Conservation (phyloP, 2,329 filamentous ascomycete genomes). For the Stenocarpella maydis region DNA sequence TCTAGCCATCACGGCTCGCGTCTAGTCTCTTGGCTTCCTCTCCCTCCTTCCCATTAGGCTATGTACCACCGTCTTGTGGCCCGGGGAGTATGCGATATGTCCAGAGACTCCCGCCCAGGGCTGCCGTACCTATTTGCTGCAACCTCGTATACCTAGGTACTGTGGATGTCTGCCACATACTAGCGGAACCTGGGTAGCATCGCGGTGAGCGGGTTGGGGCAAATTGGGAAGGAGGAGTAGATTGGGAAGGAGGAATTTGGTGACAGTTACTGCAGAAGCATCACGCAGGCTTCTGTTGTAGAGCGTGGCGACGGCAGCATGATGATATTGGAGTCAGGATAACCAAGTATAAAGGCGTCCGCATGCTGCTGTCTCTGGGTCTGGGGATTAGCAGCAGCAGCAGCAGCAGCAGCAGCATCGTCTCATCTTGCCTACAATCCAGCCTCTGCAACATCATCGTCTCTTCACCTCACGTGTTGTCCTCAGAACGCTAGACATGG, state of each 20-base stretch:
- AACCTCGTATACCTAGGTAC: background rate
- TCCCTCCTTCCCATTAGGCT: slow-evolving; percentile 11
- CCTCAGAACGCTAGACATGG: slow-evolving; percentile 13
- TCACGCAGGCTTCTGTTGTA: background rate
- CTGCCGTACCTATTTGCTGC: background rate
- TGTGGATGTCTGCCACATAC: background rate
- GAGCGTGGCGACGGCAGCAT: background rate
- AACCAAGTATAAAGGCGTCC: background rate
- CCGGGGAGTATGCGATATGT: background rate
- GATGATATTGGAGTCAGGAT: background rate
- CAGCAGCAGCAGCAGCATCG: slow-evolving; percentile 10
- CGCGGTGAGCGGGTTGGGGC: background rate
- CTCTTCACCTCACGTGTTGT: background rate
- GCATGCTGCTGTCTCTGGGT: background rate
- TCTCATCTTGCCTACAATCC: background rate
- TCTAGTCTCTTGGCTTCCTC: slow-evolving; percentile 1
- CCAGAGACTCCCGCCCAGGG: background rate
- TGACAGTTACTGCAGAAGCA: background rate
- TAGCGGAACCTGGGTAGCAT: slow-evolving; percentile 10
- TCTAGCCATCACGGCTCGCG: slow-evolving; percentile 6
- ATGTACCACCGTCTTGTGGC: background rate
- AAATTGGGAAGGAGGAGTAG: slow-evolving; percentile 17
- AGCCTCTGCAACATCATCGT: background rate
- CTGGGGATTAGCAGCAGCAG: too few species aligned
- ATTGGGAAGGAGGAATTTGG: slow-evolving; percentile 14